Conservation (phyloP, 2,329 filamentous ascomycete species). For the Neopestalotiopsis sp. region DNA sequence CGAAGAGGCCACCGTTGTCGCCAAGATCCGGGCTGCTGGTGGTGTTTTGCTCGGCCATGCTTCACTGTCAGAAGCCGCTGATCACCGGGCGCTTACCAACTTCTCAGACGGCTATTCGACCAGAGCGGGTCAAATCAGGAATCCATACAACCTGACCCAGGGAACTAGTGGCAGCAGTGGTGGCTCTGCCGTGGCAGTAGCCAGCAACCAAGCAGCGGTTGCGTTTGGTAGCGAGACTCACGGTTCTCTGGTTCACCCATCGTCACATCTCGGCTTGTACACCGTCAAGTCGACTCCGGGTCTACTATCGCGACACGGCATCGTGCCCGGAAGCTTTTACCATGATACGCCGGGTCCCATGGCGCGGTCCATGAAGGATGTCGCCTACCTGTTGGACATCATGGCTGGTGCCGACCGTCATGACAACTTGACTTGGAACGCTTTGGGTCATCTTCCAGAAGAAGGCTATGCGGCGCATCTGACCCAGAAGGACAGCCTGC, state of each 20-base stretch:
- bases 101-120: slow-evolving; percentile 18
- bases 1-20: not conserved
- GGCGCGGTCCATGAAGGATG: slow-evolving; percentile 34
- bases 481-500: not conserved
- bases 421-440: not conserved
- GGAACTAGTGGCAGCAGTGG: slow-evolving; percentile 18
- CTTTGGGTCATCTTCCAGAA: not conserved
- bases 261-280: slow-evolving; percentile 25
- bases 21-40: not conserved
- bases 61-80: not conserved
- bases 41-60: not conserved
- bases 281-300: slow-evolving; percentile 27
- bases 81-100: not conserved
- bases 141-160: slow-evolving; percentile 20
- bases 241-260: slow-evolving; percentile 12
- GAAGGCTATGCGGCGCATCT: not conserved
- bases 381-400: slow-evolving; percentile 34
- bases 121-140: slow-evolving; percentile 18
- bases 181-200: slow-evolving; percentile 18
- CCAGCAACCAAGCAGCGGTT: not conserved
- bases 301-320: slow-evolving; percentile 29
- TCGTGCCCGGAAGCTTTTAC: slow-evolving; percentile 31
- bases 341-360: slow-evolving; percentile 38
- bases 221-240: not conserved
- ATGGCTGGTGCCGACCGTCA: slow-evolving; percentile 27